Conservation (phyloP, 768 basidiomycete species). For the Suillus clintonianus region DNA sequence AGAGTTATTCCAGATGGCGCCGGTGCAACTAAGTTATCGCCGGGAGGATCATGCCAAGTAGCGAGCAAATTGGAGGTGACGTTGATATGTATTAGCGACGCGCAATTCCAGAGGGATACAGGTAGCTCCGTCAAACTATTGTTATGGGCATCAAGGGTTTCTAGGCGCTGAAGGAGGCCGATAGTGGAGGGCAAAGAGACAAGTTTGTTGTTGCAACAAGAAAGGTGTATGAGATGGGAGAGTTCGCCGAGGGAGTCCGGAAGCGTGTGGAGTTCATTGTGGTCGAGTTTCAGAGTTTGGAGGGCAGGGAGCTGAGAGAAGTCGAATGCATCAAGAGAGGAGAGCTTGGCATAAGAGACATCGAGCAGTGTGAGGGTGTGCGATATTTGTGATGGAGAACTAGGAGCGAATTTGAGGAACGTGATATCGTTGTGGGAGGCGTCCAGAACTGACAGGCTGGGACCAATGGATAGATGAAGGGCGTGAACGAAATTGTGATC, state of each 20-base stretch:
- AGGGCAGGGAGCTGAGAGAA: slow-evolving; percentile 76
- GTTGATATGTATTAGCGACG: slow-evolving; percentile 71
- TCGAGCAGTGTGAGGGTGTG: slow-evolving; percentile 77
- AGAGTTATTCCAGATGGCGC: slow-evolving; percentile 22
- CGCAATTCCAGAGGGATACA: slow-evolving; percentile 79
- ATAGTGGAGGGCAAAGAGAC: slow-evolving; percentile 74
- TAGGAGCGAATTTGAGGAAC: slow-evolving; percentile 62
- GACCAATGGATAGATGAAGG: slow-evolving; percentile 76
- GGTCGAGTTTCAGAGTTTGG: slow-evolving; percentile 70
- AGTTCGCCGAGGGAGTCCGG: slow-evolving; percentile 85
- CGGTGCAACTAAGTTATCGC: slow-evolving; percentile 29
- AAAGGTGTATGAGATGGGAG: slow-evolving; percentile 65
- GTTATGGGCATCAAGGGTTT: slow-evolving; percentile 84
- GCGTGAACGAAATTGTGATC: slow-evolving; percentile 85
- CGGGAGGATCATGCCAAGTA: slow-evolving; percentile 67
- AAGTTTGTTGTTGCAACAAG: slow-evolving; percentile 91
- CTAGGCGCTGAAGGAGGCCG: slow-evolving; percentile 73
- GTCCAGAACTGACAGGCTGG: slow-evolving; percentile 61
- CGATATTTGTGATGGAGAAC: slow-evolving; percentile 44
- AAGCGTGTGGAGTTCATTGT: slow-evolving; percentile 83
- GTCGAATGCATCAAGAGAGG: slow-evolving; percentile 73
- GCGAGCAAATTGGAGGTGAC: slow-evolving; percentile 85
- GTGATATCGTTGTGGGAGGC: slow-evolving; percentile 91
- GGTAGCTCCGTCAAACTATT: slow-evolving; percentile 85
- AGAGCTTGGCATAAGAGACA: slow-evolving; percentile 86